Evolutionary conservation across 2,329 filamentous ascomycete species (phyloP).

Genomic region (Penicillium hesseltinei): DNA sequence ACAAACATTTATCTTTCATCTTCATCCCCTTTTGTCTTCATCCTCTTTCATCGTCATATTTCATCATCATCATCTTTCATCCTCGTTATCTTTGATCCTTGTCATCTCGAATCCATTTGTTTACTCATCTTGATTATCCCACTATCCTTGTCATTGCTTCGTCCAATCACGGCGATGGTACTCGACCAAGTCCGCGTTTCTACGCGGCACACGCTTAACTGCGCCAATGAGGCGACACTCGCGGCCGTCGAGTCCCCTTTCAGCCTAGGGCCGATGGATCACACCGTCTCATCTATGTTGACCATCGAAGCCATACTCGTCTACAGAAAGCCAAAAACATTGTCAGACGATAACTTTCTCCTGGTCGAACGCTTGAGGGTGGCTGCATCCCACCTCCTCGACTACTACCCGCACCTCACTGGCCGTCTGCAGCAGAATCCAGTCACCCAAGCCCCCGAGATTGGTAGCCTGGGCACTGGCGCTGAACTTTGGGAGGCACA

Average conservation of each 20-base stretch:
- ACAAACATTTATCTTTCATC: neutral
- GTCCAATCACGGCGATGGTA: neutral
- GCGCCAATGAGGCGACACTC: slow-evolving; percentile 1
- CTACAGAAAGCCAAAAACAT: neutral
- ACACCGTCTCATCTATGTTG: neutral
- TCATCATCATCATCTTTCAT: neutral
- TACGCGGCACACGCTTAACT: slow-evolving; percentile 5
- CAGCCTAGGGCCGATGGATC: neutral
- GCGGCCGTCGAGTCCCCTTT: neutral
- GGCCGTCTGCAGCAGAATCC: neutral
- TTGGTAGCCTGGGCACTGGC: neutral
- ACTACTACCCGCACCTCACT: slow-evolving; percentile 9
- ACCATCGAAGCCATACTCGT: slow-evolving; percentile 1
- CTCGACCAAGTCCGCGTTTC: neutral
- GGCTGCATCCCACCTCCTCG: neutral
- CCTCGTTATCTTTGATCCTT: neutral
- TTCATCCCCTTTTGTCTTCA: neutral
- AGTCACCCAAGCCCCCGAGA: neutral
- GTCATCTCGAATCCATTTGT: too few relatives aligned
- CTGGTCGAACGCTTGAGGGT: neutral
- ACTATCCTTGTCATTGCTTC: neutral
- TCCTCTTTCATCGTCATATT: neutral
- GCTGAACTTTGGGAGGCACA: slow-evolving; percentile 5
- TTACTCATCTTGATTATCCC: neutral
- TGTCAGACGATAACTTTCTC: neutral